Evolutionary conservation across 129 eudicot species (phyloP), one percentile per base, ranked within the genome.

Genomic region (Escallonia rubra): DNA sequence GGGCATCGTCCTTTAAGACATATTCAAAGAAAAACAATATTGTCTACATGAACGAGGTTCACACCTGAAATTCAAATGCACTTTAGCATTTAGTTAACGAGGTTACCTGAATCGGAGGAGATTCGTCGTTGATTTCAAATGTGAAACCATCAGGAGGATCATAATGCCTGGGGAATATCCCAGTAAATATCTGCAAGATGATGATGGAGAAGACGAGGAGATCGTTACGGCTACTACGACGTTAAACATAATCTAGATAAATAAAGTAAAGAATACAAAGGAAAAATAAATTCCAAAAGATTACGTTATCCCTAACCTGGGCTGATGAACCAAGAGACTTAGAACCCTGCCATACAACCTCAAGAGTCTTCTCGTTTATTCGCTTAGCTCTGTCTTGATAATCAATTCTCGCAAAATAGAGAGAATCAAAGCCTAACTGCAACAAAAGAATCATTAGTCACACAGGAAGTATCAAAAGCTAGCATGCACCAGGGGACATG

Each of bases 321-420:
- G 98, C 84, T 50, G 98, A 86, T 53, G 96, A 82, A 78, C 98
- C 83, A 63, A 89, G 96, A 61, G 98, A 89, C 77, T 76, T 89
- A 12, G 96, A 92, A 43, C 95, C 98, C 85, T 67, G 89, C 98
- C 98, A 92, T 57, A 92, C 73, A 70, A 92, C 83, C 85, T 92
- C 96, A 66, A 92, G 98, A 72, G 91, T 84, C 86, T 86, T 92
- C 14, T 86, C 91, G 68, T 9, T 49, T 78, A 74, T 86, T 40
- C 98, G 67, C 83, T 89, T 92, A 71, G 88, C 95, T 84, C 98
- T 86, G 64, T 92, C 98, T 89, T 89, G 98, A 78, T 92, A 92
- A 78, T 92, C 98, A 80, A 92, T 89, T 53, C 98, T 81, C 54
- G 98, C 96, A 74, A 92, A 92, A 73, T 60, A 92, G 40, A 92